Percentiles rank a stretch among this genome's conserved stretches.
These are phyloP conservation scores for Aspergillus brasiliensis DNA, from an alignment of 2,329 filamentous ascomycete species.

Conservation along the genomic window DNA sequence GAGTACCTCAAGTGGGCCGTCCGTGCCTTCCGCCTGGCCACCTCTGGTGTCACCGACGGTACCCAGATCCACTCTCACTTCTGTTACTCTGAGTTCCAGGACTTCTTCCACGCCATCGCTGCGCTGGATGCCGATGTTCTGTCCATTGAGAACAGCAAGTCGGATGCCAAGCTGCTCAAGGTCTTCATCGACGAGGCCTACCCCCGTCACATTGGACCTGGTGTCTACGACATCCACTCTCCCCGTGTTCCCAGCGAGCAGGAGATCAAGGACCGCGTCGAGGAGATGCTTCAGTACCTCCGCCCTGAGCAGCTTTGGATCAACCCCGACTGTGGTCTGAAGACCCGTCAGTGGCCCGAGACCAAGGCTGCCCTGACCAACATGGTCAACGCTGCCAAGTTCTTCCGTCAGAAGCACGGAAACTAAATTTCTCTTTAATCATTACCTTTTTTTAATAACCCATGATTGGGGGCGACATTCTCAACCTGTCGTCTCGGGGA, in stretches of 20 bases:
- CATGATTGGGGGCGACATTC: constrained; percentile 35
- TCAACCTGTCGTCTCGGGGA: constrained; percentile 41
- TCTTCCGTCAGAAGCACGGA: constrained; percentile 83
- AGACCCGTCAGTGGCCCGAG: constrained; percentile 98
- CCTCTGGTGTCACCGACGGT: constrained; percentile 87
- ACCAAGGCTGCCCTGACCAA: constrained; percentile 94
- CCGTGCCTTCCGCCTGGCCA: constrained; percentile 95
- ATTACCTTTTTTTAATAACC: constrained; percentile 18
- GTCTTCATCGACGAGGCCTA: constrained; percentile 98
- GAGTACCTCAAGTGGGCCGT: constrained; percentile 98
- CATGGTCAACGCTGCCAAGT: constrained; percentile 98
- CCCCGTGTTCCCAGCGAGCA: constrained; percentile 95
- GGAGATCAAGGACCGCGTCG: constrained; percentile 97
- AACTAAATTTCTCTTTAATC: constrained; percentile 22
- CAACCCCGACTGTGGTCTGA: constrained; percentile 98
- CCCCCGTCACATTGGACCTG: constrained; percentile 96
- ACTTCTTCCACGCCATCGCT: constrained; percentile 99
- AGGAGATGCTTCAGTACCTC: constrained; percentile 97
- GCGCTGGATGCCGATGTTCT: constrained; percentile 97
- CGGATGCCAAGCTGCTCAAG: constrained; percentile 96
- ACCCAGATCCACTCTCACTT: constrained; percentile 99
- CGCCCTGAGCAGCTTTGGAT: constrained; percentile 99
- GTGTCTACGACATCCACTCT: constrained; percentile 99
- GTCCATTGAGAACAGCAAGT: constrained; percentile 99
- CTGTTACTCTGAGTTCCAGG: constrained; percentile 99